Evolutionary conservation across 768 basidiomycete species (phyloP), one percentile per base, ranked within the genome.

Genomic region (Xerocomus spinulosus): DNA sequence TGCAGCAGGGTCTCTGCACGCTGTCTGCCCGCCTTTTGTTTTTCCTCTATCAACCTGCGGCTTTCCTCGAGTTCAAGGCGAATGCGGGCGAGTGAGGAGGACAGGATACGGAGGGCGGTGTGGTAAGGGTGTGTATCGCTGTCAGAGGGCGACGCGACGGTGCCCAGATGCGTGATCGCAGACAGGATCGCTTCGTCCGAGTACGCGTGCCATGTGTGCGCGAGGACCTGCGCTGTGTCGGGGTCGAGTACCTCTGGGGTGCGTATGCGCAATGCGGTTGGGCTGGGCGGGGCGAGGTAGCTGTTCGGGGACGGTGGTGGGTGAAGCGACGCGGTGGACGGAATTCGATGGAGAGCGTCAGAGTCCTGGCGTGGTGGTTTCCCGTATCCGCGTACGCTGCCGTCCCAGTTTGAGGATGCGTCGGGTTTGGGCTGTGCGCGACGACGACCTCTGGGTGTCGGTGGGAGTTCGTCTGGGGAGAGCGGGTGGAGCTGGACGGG

Each of bases 401-500:
- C 74, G 36, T 76, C 73, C 77, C 74, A 74, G 52, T 66, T 70
- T 24, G 15, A 15, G 5, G 70, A 53, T n/a, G 46, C 36, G 55
- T 66, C 26, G 56, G 36, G 79, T 67, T 57, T 84, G 79, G 17
- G 78, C 75, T 66, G 81, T 86, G 46, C n/a, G n/a, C n/a, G 70
- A 37, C 78, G 71, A 44, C 83, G 77, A 21, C 75, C 72, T 57
- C 71, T 67, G 9, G 74, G 61, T 2, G 56, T 26, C 2, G 53
- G 46, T 15, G 73, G 63, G 21, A 55, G 54, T 26, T 82, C 78
- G 26, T 86, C 84, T 8, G 73, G 73, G 4, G 78, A 80, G 20
- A 91, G 77, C 30, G 88, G 88, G 58, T 91, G 88, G 0, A 79
- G 79, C 51, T 89, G 72, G 18, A 84, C 83, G 20, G 81, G 80